Evolutionary conservation across 495 filamentous ascomycete species (phyloP).

Genomic region (Echria macrotheca): DNA sequence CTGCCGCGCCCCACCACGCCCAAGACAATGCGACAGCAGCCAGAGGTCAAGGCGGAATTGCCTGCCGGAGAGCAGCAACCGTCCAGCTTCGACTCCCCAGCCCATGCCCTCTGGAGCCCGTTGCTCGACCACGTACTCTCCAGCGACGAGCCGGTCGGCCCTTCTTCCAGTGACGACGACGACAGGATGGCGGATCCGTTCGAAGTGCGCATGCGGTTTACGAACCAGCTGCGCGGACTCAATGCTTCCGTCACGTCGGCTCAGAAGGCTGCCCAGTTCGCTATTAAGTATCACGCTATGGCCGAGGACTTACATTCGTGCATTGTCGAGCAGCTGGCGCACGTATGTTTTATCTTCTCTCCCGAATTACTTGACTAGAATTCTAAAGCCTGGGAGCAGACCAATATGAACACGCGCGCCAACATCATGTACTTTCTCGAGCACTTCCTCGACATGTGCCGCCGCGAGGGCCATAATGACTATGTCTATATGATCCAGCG

Average conservation of each 20-base stretch:
- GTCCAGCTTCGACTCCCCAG: no score
- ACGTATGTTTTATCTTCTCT: slow-evolving; percentile 4
- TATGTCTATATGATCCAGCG: slow-evolving; percentile 92
- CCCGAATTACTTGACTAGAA: not conserved
- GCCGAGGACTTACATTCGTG: slow-evolving; percentile 96
- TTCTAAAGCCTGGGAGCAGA: no score
- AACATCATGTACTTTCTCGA: slow-evolving; percentile 99
- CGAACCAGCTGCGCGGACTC: slow-evolving; percentile 74
- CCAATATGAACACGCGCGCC: slow-evolving; percentile 91
- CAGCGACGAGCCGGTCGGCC: no score
- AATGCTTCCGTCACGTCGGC: slow-evolving; percentile 84
- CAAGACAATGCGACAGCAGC: no score
- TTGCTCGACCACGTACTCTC: no score
- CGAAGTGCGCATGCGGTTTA: slow-evolving; percentile 97
- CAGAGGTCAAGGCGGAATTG: no score
- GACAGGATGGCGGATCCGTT: slow-evolving; percentile 82
- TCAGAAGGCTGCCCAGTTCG: slow-evolving; percentile 91
- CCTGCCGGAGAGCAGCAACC: no score
- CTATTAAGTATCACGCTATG: slow-evolving; percentile 83
- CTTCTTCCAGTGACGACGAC: no score
- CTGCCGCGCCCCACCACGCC: no score
- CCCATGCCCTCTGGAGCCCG: no score
- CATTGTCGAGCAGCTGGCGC: slow-evolving; percentile 90
- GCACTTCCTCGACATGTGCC: slow-evolving; percentile 81
- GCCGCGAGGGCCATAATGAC: slow-evolving; percentile 63